phyloP scores from a whole-genome alignment of 257 asterid species.

The Cinchona pubescens region DNA sequence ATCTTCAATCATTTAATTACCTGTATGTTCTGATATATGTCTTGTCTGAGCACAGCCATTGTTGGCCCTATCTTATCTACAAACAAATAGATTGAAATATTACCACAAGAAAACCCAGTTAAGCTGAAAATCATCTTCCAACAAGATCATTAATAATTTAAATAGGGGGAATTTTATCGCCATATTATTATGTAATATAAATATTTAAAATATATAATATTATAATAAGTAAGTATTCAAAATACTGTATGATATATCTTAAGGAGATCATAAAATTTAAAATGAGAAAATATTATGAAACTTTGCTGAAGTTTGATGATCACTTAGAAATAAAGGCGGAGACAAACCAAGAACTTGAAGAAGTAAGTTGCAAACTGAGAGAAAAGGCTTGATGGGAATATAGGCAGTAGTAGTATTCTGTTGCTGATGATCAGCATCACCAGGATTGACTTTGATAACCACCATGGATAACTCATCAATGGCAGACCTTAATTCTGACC shows the following conservation, averaged over 20 bases:
- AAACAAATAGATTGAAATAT: constrained; percentile 10
- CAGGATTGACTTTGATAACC: constrained; percentile 33
- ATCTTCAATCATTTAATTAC: constrained; percentile 27
- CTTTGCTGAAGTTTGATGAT: background rate
- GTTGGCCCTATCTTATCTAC: constrained; percentile 98
- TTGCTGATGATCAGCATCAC: constrained; percentile 5
- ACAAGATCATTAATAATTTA: background rate
- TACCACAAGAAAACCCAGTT: background rate
- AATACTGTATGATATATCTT: no score
- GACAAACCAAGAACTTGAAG: constrained; percentile 74
- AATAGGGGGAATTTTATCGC: no score
- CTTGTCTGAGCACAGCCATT: constrained; percentile 89
- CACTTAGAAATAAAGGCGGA: constrained; percentile 6
- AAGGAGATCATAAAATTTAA: no score
- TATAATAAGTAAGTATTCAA: no score
- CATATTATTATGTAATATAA: no score
- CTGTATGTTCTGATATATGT: constrained; percentile 74
- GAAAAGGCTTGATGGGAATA: constrained; percentile 69
- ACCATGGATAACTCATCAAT: constrained; percentile 56
- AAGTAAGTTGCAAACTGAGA: constrained; percentile 61
- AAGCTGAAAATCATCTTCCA: background rate
- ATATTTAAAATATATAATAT: no score
- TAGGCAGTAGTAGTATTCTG: constrained; percentile 5
- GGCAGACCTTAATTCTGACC: constrained; percentile 61
- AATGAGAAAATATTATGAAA: background rate